Percentiles rank a stretch among this genome's conserved stretches.
Evolutionary conservation across 2,329 filamentous ascomycete species (phyloP).

Genomic region (Aspergillus oerlinghausenensis): DNA sequence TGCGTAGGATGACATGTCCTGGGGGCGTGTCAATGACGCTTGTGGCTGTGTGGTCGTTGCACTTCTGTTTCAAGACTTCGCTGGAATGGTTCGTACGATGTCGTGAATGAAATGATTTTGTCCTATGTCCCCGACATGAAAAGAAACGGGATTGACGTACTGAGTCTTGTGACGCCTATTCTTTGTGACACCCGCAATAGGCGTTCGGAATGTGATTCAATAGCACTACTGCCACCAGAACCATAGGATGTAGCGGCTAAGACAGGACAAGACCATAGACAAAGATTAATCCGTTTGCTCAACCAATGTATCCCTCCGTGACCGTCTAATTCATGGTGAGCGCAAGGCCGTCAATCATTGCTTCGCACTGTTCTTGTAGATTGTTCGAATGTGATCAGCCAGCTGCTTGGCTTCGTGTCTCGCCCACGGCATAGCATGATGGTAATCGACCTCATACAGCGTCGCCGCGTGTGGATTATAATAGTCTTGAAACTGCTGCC

Average conservation of each 20-base stretch:
- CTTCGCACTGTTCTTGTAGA: slow-evolving; percentile 8
- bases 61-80: not conserved
- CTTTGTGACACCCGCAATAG: not conserved
- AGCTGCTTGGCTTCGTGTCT: slow-evolving; percentile 14
- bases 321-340: not conserved
- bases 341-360: not conserved
- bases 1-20: not conserved
- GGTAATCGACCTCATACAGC: slow-evolving; percentile 19
- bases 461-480: slow-evolving; percentile 7
- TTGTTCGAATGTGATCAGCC: slow-evolving; percentile 10
- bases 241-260: not conserved
- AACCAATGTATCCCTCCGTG: not conserved
- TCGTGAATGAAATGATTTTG: not conserved
- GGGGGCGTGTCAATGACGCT: not conserved
- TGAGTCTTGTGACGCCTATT: not conserved
- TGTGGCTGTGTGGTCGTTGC: not conserved
- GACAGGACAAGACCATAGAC: not conserved
- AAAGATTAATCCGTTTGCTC: not conserved
- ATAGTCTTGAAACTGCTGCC: slow-evolving; percentile 11
- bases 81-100: not conserved
- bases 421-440: slow-evolving; percentile 23
- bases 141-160: not conserved
- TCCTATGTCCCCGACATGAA: not conserved
- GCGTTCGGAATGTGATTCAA: not conserved
- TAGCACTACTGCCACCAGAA: not conserved